Conservation (phyloP, 176 grass and related monocot species). For the Phyllostachys edulis region DNA sequence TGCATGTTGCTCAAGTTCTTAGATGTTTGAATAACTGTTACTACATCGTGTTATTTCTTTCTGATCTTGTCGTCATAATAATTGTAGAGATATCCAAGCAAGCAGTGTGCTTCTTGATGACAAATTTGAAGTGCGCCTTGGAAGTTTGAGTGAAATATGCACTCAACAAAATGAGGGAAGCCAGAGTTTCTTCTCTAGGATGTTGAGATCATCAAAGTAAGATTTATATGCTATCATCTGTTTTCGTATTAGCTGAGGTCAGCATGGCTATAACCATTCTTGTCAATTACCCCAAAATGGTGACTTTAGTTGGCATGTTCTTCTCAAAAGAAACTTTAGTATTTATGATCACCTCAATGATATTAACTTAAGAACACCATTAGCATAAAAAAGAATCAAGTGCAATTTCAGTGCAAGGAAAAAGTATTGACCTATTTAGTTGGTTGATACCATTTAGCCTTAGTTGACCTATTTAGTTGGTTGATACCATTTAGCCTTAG, state of each 20-base stretch:
- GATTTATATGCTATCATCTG: constrained; percentile 28
- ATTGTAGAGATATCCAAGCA: constrained; percentile 91
- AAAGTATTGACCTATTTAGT: neutral
- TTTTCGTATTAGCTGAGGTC: neutral
- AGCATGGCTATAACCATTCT: neutral
- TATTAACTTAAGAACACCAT: neutral
- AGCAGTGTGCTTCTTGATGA: constrained; percentile 94
- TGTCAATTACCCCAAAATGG: neutral
- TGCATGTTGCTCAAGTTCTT: constrained; percentile 20
- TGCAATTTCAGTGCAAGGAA: neutral
- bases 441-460: neutral
- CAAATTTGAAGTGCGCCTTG: constrained; percentile 87
- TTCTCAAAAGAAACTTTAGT: neutral
- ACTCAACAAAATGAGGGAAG: constrained; percentile 63
- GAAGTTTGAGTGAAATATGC: constrained; percentile 82
- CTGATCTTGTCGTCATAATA: constrained; percentile 6
- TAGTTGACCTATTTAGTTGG: neutral
- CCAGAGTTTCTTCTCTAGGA: constrained; percentile 66
- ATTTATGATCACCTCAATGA: neutral
- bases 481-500: neutral
- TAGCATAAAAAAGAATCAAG: neutral
- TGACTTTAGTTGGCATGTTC: constrained; percentile 2
- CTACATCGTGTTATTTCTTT: neutral
- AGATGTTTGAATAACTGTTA: neutral
- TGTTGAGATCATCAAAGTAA: constrained; percentile 90